A percentile compares a stretch with the other conserved stretches of the same genome.
Conservation (phyloP, 2,329 filamentous ascomycete genomes). For the Cytospora leucostoma region DNA sequence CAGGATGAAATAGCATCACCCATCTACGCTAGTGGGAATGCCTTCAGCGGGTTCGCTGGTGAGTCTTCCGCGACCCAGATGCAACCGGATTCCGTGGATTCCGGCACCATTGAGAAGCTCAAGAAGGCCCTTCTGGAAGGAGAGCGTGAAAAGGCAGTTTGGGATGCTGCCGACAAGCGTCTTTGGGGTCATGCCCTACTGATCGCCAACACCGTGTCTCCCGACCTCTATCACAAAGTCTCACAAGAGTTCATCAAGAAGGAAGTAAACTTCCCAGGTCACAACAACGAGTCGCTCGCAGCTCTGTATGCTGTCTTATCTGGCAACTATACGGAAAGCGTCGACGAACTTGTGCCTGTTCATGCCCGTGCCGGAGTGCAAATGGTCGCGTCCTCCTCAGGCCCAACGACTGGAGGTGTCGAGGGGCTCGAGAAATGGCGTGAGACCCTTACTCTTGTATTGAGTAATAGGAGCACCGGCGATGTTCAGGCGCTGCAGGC, state of each 20-base stretch:
- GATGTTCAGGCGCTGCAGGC: slow-evolving; percentile 78
- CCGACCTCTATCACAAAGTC: slow-evolving; percentile 88
- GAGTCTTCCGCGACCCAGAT: slow-evolving; percentile 33
- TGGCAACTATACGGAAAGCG: slow-evolving; percentile 89
- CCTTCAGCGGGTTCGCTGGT: slow-evolving; percentile 24
- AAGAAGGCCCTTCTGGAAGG: slow-evolving; percentile 74
- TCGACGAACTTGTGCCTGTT: slow-evolving; percentile 91
- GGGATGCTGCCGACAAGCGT: slow-evolving; percentile 88
- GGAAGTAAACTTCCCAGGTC: slow-evolving; percentile 81
- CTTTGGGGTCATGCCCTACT: slow-evolving; percentile 97
- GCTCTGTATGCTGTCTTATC: slow-evolving; percentile 92
- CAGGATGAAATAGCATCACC: slow-evolving; percentile 33
- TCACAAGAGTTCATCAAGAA: slow-evolving; percentile 94
- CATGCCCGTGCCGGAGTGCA: slow-evolving; percentile 91
- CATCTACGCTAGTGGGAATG: slow-evolving; percentile 30
- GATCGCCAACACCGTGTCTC: slow-evolving; percentile 75
- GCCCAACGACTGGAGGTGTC: slow-evolving; percentile 57
- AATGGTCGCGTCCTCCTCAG: slow-evolving; percentile 75
- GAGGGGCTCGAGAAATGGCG: slow-evolving; percentile 92
- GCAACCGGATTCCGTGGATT: slow-evolving; percentile 65
- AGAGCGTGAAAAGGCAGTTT: slow-evolving; percentile 87
- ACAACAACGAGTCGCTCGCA: slow-evolving; percentile 83
- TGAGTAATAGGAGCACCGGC: slow-evolving; percentile 83
- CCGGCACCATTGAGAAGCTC: slow-evolving; percentile 68
- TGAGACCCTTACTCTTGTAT: slow-evolving; percentile 81